Evolutionary conservation across 257 asterid genomes (phyloP), one percentile per base, ranked within the genome.

Genomic region (Solanum dulcamara): DNA sequence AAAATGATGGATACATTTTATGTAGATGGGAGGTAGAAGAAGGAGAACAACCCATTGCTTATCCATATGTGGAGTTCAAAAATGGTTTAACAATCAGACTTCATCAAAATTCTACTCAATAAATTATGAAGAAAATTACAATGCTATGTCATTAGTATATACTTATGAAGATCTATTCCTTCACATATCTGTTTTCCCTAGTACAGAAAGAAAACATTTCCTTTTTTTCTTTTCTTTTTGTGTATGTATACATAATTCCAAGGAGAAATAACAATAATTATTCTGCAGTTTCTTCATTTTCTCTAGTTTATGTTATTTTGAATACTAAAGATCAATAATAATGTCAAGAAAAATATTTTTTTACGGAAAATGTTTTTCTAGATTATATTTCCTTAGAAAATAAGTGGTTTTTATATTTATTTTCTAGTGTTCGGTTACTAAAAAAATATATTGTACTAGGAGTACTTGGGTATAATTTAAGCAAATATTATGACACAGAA

Each of bases 1-100:
- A 48, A 15, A n/a, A 57, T 57, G 71, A 5, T 37, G 50, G 81
- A 5, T 11, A 68, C 44, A 0, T 28, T 3, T 75, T 30, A 2
- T 84, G 80, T 87, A 93, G 98, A 82, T 94, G 98, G 98, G 90
- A 90, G 1, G 85, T 92, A 1, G 94, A 91, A 85, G 95, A 93
- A 26, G 93, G 91, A 10, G 96, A 92, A 84, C 87, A 92, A 20
- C 92, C 96, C 6, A 81, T 93, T 15, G 96, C 98, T 33, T 88
- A 92, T 89, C 98, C 98, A 22, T 93, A 93, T 57, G 96, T 94
- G 51, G 98, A 93, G 84, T 94, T 94, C 70, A 85, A 68, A 53
- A 90, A 77, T 38, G 96, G 92, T 33, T 84, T 94, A 51, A 90
- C 68, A 84, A 67, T 94, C 75, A 89, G 84, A 42, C 80, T 91